Evolutionary conservation across 2,329 filamentous ascomycete genomes (phyloP), one percentile per base, ranked within the genome.

Genomic region (Calonectria pseudoreteaudii): DNA sequence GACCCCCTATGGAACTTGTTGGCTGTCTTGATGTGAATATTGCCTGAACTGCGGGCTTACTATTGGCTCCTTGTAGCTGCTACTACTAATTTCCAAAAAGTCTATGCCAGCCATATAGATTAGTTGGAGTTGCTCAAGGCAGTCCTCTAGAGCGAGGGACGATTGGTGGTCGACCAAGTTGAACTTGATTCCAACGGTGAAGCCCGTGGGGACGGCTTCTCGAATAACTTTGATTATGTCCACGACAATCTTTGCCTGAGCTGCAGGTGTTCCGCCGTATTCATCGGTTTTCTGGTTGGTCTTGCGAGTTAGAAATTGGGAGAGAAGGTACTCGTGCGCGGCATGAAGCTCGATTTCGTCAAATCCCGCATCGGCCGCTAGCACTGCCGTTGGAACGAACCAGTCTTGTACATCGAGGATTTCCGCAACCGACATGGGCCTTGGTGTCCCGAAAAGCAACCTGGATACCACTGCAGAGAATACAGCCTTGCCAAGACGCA

Each of bases 381-480:
- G 78, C 9, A 86, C 84, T 0, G 92, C 91, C 0, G 86, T 87
- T 28, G 85, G 82, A 0, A 88, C 88, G 74, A 93, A 93, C 87
- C 86, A 10, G 81, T 78, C 13, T 91, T 85, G 0, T 49, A 90
- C 88, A 0, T 85, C 83, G 23, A 88, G 83, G 53, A 93, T 91
- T 50, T 93, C 91, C 0, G 81, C 80, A 0, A 81, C 34, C 0
- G 85, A 88, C 89, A 93, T 91, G 67, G 88, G 91, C 58, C 87
- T 86, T 0, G 92, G 91, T 1, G 86, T 88, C 4, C 90, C 88
- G 68, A 90, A 90, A 0, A 87, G 49, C 31, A 56, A 18, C 20
- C 18, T 36, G 26, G 23, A 26, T n/a, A 66, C 28, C 11, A 65
- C 41, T 14, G n/a, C 28, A 26, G 64, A 20, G 3, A 66, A 26